Evolutionary conservation across 345 rosid species (phyloP), one percentile per base, ranked within the genome.

Genomic region (Acer campestre): DNA sequence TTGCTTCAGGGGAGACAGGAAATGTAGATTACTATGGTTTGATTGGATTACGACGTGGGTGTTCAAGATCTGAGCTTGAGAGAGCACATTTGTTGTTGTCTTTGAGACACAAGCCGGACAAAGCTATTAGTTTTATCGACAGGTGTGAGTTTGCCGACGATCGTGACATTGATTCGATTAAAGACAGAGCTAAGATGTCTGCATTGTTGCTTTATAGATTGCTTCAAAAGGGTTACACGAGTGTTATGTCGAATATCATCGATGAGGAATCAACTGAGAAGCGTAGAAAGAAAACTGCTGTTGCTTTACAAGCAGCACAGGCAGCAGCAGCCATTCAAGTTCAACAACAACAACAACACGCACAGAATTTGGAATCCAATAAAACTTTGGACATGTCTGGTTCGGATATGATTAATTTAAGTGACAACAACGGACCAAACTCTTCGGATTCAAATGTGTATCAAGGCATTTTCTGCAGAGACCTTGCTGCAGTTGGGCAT

Each of bases 381-480:
- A 75, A 59, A 23, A 35, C 81, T 18, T 51, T 73, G 14, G 85
- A 82, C 25, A 70, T 71, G 40, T 67, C 82, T 20, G 80, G 59
- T 71, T 18, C 80, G 55, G 67, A 72, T 7, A 73, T 78, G 78
- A 73, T 69, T 29, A 51, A 46, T 67, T 68, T 74, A 6, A 42
- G 49, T 31, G 87, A 84, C 38, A 80, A 65, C 70, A 77, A 78
- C 22, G 53, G 44, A 4, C 56, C 80, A 27, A 29, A 86, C 11
- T 38, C 80, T 44, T 17, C 82, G 1, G 67, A 87, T 75, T 11
- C 90, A 8, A 85, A 89, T 68, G 88, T 82, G 72, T 92, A 89
- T 75, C 97, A 91, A 68, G 98, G 98, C n/a, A 88, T 94, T 17
- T 96, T 96, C 83, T 96, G 98, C 87, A 82, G 99, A 42, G 99